These are phyloP conservation scores for Gliomastix tumulicola DNA, from an alignment of 2,329 filamentous ascomycete species.

Conservation along the genomic window DNA sequence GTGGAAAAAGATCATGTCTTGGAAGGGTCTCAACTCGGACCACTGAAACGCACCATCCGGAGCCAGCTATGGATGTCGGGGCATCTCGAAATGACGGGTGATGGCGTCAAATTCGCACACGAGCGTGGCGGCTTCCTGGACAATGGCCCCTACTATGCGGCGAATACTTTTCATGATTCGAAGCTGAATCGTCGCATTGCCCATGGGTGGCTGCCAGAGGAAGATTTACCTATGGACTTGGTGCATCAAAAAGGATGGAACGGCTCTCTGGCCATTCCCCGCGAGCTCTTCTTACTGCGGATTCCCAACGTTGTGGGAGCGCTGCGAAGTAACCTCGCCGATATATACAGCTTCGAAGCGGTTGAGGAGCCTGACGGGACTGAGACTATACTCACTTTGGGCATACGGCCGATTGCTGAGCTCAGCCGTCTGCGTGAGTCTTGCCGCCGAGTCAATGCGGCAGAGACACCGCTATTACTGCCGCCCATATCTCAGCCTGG, in stretches of 20 bases:
- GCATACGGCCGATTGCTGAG: slow-evolving; percentile 19
- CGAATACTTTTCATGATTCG: slow-evolving; percentile 39
- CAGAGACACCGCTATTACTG: too few species aligned
- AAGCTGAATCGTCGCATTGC: slow-evolving; percentile 28
- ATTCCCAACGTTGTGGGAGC: slow-evolving; percentile 25
- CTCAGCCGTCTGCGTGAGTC: slow-evolving; percentile 2
- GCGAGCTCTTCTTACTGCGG: slow-evolving; percentile 31
- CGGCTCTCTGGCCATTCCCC: slow-evolving; percentile 36
- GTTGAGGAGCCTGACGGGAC: slow-evolving; percentile 12
- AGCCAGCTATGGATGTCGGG: slow-evolving; percentile 31
- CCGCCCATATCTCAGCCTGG: too few species aligned
- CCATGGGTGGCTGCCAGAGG: slow-evolving; percentile 44
- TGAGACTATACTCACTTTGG: slow-evolving; percentile 34
- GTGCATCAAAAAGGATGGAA: slow-evolving; percentile 40
- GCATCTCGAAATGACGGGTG: slow-evolving; percentile 8
- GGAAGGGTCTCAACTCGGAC: too few species aligned
- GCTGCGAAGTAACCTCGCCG: slow-evolving; percentile 21
- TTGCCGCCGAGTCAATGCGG: not conserved
- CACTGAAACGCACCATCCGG: not conserved
- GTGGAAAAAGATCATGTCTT: slow-evolving; percentile 3
- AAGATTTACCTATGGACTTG: slow-evolving; percentile 33
- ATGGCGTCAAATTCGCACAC: slow-evolving; percentile 18
- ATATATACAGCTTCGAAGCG: slow-evolving; percentile 32
- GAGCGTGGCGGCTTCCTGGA: slow-evolving; percentile 37
- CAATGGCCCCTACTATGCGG: slow-evolving; percentile 39